Evolutionary conservation across 2,329 filamentous ascomycete genomes (phyloP), one percentile per base, ranked within the genome.

Genomic region (Fusarium burgessii): DNA sequence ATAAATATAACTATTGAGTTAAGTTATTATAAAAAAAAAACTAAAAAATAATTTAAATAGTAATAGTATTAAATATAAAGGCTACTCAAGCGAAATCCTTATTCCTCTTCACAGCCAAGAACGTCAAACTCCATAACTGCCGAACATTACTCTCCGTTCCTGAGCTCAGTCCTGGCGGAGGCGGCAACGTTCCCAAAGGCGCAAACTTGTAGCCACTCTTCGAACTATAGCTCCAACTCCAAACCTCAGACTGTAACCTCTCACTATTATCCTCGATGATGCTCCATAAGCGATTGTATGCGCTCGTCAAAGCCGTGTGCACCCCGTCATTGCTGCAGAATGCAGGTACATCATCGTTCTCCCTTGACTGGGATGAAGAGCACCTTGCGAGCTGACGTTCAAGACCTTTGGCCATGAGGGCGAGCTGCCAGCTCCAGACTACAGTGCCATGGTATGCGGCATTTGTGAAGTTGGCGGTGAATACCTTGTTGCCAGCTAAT

Each of bases 391-490:
- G 81, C 71, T 91, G 89, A 4, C 83, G 78, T 60, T 89, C 85
- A 0, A 92, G 77, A 0, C 90, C 89, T 13, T 84, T 84, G 0
- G 87, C 89, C 86, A 91, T 90, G 84, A 91, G 90, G 1, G 88
- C 85, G 7, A 91, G 79, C 58, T 88, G 89, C 88, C 89, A 92
- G 46, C 84, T 85, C 89, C 89, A 91, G 3, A 92, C 82, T 0
- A 92, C 89, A 0, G 89, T 90, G 0, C 89, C 89, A 61, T 91
- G 89, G 41, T 80, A 92, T 0, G 86, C 87, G 6, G 82, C 81
- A n/a, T 84, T 87, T 2, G 87, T 87, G 67, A 86, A 91, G 55
- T 86, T 86, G 1, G 77, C 79, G 0, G 84, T 82, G 54, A 88
- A 85, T 4, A 81, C 80, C 0, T 82, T 77, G 17, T 85, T 80